Conservation (phyloP, 1,139 yeast species). For the Hyphopichia khmerensis region DNA sequence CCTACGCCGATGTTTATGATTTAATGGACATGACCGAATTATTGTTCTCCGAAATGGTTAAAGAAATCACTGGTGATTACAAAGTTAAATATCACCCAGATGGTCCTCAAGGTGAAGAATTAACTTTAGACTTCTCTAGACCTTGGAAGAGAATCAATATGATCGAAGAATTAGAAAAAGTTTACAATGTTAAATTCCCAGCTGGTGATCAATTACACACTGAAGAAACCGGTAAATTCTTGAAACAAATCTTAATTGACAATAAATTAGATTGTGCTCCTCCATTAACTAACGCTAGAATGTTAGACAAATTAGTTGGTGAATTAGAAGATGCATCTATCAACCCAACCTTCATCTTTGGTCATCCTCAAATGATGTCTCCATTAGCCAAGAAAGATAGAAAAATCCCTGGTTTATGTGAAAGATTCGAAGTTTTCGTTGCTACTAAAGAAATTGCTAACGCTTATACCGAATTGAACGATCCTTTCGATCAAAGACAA, state of each 20-base stretch:
- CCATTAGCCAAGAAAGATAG: conserved; percentile 98
- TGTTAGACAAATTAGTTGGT: conserved; percentile 97
- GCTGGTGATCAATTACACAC: conserved; percentile 94
- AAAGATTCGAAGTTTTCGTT: conserved; percentile 96
- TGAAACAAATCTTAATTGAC: conserved; percentile 75
- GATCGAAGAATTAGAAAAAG: conserved; percentile 93
- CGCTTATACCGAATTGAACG: conserved; percentile 98
- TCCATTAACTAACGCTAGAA: conserved; percentile 96
- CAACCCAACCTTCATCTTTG: conserved; percentile 96
- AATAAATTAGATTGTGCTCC: conserved; percentile 90
- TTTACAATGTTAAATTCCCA: conserved; percentile 86
- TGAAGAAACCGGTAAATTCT: conserved; percentile 87
- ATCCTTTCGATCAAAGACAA: conserved; percentile 96
- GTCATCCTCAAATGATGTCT: conserved; percentile 99
- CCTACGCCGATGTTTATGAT: conserved; percentile 91
- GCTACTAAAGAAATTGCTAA: conserved; percentile 98
- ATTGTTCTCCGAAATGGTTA: conserved; percentile 95
- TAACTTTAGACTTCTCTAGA: conserved; percentile 83
- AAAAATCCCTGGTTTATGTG: conserved; percentile 90
- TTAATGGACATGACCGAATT: conserved; percentile 96
- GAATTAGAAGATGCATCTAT: conserved; percentile 89
- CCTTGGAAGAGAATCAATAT: conserved; percentile 99
- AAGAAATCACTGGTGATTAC: conserved; percentile 88
- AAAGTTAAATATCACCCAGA: conserved; percentile 87
- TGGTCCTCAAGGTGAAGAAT: conserved; percentile 76